phyloP scores from a whole-genome alignment of 1,284 basidiomycete species.

The Boletus sp. region DNA sequence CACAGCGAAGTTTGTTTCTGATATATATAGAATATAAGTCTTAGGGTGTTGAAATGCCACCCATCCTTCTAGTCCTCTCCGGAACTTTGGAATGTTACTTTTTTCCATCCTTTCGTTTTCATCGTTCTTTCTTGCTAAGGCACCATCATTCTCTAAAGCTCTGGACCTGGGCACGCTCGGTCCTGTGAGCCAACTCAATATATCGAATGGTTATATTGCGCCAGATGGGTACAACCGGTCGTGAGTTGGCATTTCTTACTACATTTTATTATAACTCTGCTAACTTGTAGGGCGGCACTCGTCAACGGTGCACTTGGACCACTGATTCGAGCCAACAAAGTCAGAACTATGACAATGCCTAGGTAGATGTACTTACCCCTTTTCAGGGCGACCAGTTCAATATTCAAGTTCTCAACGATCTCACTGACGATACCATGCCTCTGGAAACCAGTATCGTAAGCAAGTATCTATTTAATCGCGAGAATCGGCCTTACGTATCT shows the following conservation, averaged over 20 bases:
- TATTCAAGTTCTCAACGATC: slow-evolving; percentile 34
- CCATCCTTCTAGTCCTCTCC: neutral
- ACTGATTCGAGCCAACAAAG: slow-evolving; percentile 27
- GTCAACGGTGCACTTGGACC: slow-evolving; percentile 28
- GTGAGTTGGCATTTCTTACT: slow-evolving; percentile 18
- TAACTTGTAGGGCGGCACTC: slow-evolving; percentile 23
- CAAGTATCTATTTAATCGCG: neutral
- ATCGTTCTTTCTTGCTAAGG: slow-evolving; percentile 9
- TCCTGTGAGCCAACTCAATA: slow-evolving; percentile 17
- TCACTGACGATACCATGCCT: slow-evolving; percentile 38
- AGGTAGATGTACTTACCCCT: neutral
- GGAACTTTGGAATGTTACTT: slow-evolving; percentile 2
- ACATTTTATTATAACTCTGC: neutral
- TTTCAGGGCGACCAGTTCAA: neutral
- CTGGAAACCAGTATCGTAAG: slow-evolving; percentile 40
- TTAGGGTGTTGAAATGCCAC: neutral
- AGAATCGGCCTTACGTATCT: neutral
- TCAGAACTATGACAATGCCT: neutral
- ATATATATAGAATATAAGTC: neutral
- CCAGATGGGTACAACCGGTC: slow-evolving; percentile 42
- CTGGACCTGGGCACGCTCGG: slow-evolving; percentile 15
- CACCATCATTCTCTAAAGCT: neutral
- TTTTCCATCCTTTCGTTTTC: slow-evolving; percentile 1
- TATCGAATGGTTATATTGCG: slow-evolving; percentile 33
- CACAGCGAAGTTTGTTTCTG: neutral